Conservation (phyloP, 2,329 filamentous ascomycete genomes). For the Tolypocladium ovalisporum region DNA sequence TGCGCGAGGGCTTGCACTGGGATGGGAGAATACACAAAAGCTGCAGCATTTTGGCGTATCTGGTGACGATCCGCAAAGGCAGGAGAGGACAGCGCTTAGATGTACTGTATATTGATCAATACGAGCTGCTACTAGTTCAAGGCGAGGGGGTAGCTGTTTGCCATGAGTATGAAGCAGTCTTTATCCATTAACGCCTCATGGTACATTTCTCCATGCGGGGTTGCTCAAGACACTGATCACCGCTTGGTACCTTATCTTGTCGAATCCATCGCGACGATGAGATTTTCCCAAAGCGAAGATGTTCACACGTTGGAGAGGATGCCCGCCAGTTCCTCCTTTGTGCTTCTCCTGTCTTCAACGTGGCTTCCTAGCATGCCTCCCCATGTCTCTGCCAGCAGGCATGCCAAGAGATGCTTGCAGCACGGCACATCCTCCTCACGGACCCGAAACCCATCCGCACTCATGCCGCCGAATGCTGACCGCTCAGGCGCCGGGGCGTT, state of each 20-base stretch:
- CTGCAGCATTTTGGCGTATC: neutral
- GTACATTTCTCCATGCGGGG: neutral
- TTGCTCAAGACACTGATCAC: neutral
- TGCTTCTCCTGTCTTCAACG: constrained; percentile 42
- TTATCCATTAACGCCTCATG: too few species aligned
- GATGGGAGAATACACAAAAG: neutral
- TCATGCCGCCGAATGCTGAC: constrained; percentile 38
- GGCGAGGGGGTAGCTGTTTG: neutral
- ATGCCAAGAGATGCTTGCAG: constrained; percentile 88
- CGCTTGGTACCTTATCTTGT: too few species aligned
- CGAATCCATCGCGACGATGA: too few species aligned
- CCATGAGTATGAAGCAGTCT: neutral
- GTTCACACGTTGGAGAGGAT: constrained; percentile 38
- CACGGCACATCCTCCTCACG: constrained; percentile 35
- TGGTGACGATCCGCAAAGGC: neutral
- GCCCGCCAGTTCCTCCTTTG: constrained; percentile 61
- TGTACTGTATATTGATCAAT: constrained; percentile 4
- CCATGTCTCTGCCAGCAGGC: constrained; percentile 62
- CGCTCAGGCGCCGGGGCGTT: too few species aligned
- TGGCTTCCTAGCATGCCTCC: constrained; percentile 40
- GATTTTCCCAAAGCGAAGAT: too few species aligned
- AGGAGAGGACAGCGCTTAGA: neutral
- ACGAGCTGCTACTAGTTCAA: neutral
- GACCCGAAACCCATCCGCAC: constrained; percentile 20
- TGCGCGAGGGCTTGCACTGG: neutral